A percentile compares a stretch with the other conserved stretches of the same genome.
Conservation (phyloP, 2,329 filamentous ascomycete species). For the Arthrobotrys pseudoclavata region DNA sequence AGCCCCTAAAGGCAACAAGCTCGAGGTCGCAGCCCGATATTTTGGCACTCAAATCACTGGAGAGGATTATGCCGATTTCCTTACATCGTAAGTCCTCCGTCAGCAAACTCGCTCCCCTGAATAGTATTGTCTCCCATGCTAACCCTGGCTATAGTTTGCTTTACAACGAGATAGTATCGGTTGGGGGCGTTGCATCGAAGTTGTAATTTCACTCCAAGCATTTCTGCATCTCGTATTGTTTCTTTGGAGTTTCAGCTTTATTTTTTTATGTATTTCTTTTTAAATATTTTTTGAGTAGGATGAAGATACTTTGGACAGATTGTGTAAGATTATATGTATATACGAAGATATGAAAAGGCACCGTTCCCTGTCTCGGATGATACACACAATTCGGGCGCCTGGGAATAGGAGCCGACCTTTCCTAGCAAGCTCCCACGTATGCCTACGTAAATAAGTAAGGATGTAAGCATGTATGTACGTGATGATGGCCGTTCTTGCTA, state of each 20-base stretch:
- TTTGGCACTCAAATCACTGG: constrained; percentile 93
- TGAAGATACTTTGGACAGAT: background rate
- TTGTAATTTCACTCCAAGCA: constrained; percentile 67
- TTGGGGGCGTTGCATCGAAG: constrained; percentile 77
- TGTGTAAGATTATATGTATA: constrained; percentile 20
- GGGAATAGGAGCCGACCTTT: background rate
- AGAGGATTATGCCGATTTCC: constrained; percentile 96
- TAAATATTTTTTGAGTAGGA: background rate
- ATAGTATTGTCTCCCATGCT: constrained; percentile 46
- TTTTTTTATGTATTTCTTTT: background rate
- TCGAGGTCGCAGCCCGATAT: constrained; percentile 88
- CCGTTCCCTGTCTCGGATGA: background rate
- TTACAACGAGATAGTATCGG: constrained; percentile 87
- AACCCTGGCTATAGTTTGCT: constrained; percentile 73
- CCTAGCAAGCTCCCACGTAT: background rate
- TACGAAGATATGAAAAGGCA: constrained; percentile 16
- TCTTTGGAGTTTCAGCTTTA: constrained; percentile 12
- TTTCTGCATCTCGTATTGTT: background rate
- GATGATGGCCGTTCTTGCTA: no score
- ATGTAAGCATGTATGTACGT: background rate
- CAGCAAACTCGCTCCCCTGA: constrained; percentile 71
- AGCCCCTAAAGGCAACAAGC: constrained; percentile 91
- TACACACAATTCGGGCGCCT: background rate
- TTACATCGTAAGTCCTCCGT: constrained; percentile 67
- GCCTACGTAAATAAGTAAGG: background rate